Percentiles rank a stretch among this genome's conserved stretches.
phyloP scores from a whole-genome alignment of 2,329 filamentous ascomycete genomes.

The Sarocladium brachiariae region DNA sequence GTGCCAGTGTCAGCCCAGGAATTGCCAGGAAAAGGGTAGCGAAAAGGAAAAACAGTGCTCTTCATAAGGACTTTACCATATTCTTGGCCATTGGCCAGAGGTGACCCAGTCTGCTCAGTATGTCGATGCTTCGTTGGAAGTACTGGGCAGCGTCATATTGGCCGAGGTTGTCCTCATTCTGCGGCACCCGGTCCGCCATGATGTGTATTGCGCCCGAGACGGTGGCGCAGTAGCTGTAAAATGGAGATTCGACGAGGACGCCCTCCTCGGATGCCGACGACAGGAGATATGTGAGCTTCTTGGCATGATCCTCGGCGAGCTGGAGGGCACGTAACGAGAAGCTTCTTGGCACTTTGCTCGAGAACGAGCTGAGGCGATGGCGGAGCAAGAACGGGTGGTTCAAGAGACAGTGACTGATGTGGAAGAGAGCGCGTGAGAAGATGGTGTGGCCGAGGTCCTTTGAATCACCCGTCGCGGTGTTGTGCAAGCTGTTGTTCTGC shows the following conservation, averaged over 20 bases:
- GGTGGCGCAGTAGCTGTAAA: constrained; percentile 13
- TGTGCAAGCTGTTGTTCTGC: neutral
- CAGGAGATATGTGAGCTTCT: constrained; percentile 10
- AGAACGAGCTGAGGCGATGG: constrained; percentile 26
- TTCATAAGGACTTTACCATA: constrained; percentile 9
- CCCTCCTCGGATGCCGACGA: constrained; percentile 4
- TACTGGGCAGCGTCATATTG: constrained; percentile 4
- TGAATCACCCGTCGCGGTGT: too few relatives aligned
- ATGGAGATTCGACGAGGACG: constrained; percentile 11
- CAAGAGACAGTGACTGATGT: constrained; percentile 32
- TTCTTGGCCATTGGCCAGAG: constrained; percentile 13
- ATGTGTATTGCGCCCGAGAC: constrained; percentile 13
- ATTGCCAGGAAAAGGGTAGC: too few relatives aligned
- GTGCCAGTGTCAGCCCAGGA: neutral
- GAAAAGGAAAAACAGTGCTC: too few relatives aligned
- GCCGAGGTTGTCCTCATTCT: constrained; percentile 4
- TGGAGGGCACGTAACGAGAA: constrained; percentile 10
- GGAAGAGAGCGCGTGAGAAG: constrained; percentile 13
- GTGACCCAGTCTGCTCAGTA: neutral
- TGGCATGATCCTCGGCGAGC: constrained; percentile 10
- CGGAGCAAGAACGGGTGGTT: constrained; percentile 46
- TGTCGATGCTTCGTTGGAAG: constrained; percentile 3
- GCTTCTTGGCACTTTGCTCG: constrained; percentile 8
- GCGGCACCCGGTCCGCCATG: constrained; percentile 7
- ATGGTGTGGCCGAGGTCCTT: constrained; percentile 12